Evolutionary conservation across 2,329 filamentous ascomycete species (phyloP).

Genomic region (Aspergillus felis): DNA sequence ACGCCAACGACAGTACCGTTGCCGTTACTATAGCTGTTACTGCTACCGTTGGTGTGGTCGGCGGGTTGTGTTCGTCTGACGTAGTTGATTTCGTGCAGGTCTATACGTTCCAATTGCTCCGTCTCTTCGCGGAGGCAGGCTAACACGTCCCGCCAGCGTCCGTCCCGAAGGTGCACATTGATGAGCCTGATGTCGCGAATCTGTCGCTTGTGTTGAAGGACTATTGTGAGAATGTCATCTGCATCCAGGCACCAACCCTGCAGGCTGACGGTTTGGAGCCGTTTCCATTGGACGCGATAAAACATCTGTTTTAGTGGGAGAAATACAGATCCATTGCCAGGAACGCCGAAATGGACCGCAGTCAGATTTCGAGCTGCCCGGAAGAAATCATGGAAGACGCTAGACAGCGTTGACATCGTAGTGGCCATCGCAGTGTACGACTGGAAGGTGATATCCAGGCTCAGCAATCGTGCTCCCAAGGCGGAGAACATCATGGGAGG

Average conservation of each 20-base stretch:
- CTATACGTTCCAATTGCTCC: constrained; percentile 57
- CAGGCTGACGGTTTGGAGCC: constrained; percentile 60
- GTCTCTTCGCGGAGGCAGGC: constrained; percentile 54
- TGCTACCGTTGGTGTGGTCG: constrained; percentile 41
- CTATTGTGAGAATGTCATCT: constrained; percentile 57
- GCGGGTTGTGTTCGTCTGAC: constrained; percentile 35
- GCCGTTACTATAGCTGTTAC: constrained; percentile 16
- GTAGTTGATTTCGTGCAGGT: constrained; percentile 60
- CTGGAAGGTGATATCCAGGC: constrained; percentile 62
- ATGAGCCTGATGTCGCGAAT: constrained; percentile 58
- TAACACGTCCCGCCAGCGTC: constrained; percentile 60
- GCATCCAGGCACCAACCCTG: constrained; percentile 61
- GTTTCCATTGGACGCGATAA: constrained; percentile 58
- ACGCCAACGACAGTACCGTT: constrained; percentile 4
- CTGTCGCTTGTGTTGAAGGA: constrained; percentile 52
- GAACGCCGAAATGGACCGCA: constrained; percentile 63
- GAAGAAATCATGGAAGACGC: constrained; percentile 57
- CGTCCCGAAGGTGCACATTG: constrained; percentile 58
- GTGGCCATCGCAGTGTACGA: constrained; percentile 54
- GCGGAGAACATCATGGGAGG: constrained; percentile 47
- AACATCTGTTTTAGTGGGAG: constrained; percentile 60
- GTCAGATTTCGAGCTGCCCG: constrained; percentile 57
- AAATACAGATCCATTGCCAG: constrained; percentile 53
- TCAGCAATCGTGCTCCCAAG: constrained; percentile 56
- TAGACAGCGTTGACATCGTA: constrained; percentile 56